phyloP scores from a whole-genome alignment of 495 filamentous ascomycete genomes.

The Staphylotrichum tortipilum region DNA sequence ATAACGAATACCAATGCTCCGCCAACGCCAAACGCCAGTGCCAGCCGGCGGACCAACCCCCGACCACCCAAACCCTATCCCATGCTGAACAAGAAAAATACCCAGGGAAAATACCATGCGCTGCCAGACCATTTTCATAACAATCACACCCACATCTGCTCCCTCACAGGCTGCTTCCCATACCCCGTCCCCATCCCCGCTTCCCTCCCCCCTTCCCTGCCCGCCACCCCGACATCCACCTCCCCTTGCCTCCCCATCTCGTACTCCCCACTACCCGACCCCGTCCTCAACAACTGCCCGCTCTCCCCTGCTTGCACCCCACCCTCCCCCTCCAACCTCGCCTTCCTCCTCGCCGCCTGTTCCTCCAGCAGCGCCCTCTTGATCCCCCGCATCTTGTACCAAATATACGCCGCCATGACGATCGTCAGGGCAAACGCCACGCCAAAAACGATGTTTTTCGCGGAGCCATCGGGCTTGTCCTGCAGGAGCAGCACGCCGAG shows the following conservation, averaged over 20 bases:
- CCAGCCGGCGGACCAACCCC: too few species aligned
- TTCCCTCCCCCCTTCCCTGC: neutral
- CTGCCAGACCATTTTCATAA: neutral
- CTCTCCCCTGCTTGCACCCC: neutral
- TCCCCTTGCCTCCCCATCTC: constrained; percentile 2
- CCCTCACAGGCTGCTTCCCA: neutral
- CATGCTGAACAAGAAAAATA: too few species aligned
- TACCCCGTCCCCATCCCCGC: neutral
- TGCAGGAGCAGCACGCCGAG: constrained; percentile 25
- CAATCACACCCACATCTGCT: neutral
- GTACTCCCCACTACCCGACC: neutral
- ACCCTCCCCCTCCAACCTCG: neutral
- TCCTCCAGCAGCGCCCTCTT: constrained; percentile 24
- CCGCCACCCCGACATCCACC: neutral
- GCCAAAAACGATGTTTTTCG: constrained; percentile 23
- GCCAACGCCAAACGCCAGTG: too few species aligned
- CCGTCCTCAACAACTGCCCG: neutral
- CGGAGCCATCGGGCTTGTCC: constrained; percentile 13
- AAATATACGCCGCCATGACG: constrained; percentile 19
- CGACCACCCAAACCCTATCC: too few species aligned
- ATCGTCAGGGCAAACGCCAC: constrained; percentile 19
- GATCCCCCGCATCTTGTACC: constrained; percentile 20
- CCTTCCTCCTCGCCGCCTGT: constrained; percentile 14
- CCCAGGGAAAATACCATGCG: too few species aligned
- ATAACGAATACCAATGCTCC: too few species aligned